Evolutionary conservation across 257 asterid species (phyloP).

Genomic region (Solanum pennellii): DNA sequence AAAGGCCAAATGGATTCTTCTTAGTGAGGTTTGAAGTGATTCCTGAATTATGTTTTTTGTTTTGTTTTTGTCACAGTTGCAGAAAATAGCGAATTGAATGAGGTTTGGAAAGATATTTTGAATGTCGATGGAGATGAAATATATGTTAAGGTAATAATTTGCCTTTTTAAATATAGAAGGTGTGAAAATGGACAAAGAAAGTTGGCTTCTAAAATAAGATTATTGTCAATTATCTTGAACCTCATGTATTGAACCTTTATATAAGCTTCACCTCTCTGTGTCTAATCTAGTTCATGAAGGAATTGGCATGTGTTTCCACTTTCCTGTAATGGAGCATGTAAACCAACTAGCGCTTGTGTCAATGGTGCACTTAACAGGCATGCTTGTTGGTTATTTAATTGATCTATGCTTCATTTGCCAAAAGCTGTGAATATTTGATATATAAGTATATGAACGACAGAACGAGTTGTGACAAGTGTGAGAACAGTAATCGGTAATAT

Average conservation of each 20-base stretch:
- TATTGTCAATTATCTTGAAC: neutral
- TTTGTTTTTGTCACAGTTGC: conserved; percentile 46
- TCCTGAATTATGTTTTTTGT: neutral
- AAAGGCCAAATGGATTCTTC: neutral
- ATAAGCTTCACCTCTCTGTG: neutral
- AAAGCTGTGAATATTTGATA: neutral
- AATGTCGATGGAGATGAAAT: conserved; percentile 95
- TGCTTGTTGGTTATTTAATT: neutral
- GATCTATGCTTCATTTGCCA: neutral
- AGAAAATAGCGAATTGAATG: conserved; percentile 70
- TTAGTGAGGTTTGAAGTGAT: neutral
- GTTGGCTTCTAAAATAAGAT: neutral
- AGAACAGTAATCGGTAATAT: neutral
- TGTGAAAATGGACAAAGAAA: neutral
- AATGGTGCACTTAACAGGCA: neutral
- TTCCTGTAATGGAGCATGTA: neutral
- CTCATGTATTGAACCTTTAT: neutral
- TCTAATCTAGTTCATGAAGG: neutral
- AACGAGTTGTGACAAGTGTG: neutral
- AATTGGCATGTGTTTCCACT: neutral
- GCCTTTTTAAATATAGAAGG: neutral
- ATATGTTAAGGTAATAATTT: conserved; percentile 60
- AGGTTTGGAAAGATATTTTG: conserved; percentile 91
- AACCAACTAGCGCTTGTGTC: neutral
- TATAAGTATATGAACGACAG: neutral